A percentile compares a stretch with the other conserved stretches of the same genome.
Conservation (phyloP, 1,284 basidiomycete genomes). For the Malassezia furfur region DNA sequence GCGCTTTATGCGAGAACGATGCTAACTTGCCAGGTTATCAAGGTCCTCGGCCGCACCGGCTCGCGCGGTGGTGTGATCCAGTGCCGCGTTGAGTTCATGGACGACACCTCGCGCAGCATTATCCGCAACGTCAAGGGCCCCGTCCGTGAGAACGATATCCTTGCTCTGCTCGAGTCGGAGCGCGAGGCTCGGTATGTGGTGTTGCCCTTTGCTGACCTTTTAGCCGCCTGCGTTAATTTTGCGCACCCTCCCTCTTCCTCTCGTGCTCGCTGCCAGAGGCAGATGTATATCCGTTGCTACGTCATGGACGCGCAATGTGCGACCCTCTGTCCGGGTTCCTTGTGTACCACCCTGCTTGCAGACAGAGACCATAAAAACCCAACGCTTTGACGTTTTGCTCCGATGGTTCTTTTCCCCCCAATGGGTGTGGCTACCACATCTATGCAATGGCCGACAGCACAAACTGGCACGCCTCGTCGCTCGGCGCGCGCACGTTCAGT, state of each 20-base stretch:
- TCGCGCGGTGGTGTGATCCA: constrained; percentile 99
- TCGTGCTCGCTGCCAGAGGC: too few relatives aligned
- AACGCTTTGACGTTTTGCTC: background rate
- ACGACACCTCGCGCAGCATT: constrained; percentile 88
- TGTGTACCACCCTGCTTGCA: background rate
- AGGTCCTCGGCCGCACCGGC: constrained; percentile 97
- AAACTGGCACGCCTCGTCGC: constrained; percentile 71
- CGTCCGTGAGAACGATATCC: constrained; percentile 89
- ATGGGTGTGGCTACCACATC: background rate
- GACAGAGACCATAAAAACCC: constrained; percentile 8
- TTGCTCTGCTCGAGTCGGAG: constrained; percentile 95
- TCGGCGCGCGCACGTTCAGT: constrained; percentile 82
- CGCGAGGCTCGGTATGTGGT: constrained; percentile 96
- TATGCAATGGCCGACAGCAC: constrained; percentile 72
- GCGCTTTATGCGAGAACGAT: background rate
- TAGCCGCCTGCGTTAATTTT: constrained; percentile 2
- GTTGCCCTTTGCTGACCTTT: background rate
- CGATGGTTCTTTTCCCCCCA: too few relatives aligned
- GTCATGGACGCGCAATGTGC: too few relatives aligned
- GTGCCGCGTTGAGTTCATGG: constrained; percentile 99
- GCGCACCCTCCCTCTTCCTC: background rate
- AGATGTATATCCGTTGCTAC: too few relatives aligned
- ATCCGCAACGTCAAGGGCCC: constrained; percentile 99
- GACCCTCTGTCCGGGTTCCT: background rate
- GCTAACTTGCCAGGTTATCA: constrained; percentile 32